A percentile compares a stretch with the other conserved stretches of the same genome.
Conservation (phyloP, 805 yeast species). For the Kazachstania psychrophila region DNA sequence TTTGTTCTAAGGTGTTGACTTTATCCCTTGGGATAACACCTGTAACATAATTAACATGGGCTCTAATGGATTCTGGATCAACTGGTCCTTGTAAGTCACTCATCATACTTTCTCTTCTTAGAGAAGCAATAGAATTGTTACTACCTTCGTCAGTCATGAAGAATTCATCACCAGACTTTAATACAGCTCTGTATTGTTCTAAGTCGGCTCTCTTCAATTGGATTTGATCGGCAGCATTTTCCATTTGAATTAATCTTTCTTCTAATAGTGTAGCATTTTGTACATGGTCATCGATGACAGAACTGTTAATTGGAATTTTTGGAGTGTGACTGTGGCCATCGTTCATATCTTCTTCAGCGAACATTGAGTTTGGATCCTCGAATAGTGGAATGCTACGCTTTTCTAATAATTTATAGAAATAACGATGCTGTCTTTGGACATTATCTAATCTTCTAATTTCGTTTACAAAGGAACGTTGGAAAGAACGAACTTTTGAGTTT, state of each 20-base stretch:
- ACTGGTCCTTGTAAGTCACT: slow-evolving; percentile 19
- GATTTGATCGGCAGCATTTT: slow-evolving; percentile 57
- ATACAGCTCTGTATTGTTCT: slow-evolving; percentile 50
- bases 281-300: slow-evolving; percentile 64
- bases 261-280: slow-evolving; percentile 60
- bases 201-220: slow-evolving; percentile 46
- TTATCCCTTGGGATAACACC: slow-evolving; percentile 60
- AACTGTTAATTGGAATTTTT: slow-evolving; percentile 36
- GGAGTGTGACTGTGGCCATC: background rate
- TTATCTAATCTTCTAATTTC: slow-evolving; percentile 80
- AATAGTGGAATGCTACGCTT: slow-evolving; percentile 36
- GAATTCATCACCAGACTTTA: slow-evolving; percentile 42
- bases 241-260: slow-evolving; percentile 61
- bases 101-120: slow-evolving; percentile 10
- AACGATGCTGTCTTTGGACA: slow-evolving; percentile 75
- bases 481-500: slow-evolving; percentile 68
- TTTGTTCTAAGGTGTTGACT: slow-evolving; percentile 51
- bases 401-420: slow-evolving; percentile 41
- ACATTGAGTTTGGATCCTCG: slow-evolving; percentile 12
- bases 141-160: slow-evolving; percentile 27
- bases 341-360: slow-evolving; percentile 14
- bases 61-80: slow-evolving; percentile 2
- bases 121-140: slow-evolving; percentile 3
- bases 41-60: slow-evolving; percentile 42
- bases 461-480: slow-evolving; percentile 84